These are phyloP conservation scores for Gastrolobium bilobum DNA, from an alignment of 306 rosid species.

Conservation along the genomic window DNA sequence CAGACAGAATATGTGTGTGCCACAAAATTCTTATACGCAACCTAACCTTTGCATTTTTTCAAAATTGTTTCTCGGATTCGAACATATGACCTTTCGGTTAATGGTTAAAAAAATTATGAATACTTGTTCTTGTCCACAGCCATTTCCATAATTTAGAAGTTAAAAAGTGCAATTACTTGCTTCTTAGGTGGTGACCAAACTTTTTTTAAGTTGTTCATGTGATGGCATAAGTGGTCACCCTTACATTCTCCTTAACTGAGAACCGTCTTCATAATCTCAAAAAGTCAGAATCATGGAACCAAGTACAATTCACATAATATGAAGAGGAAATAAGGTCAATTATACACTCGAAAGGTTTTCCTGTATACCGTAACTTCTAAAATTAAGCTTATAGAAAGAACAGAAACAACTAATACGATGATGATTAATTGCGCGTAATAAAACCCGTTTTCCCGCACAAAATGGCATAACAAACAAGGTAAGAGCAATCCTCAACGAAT, in stretches of 20 bases:
- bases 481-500: slow-evolving; percentile 1
- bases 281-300: neutral
- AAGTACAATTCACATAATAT: neutral
- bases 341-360: neutral
- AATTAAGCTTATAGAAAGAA: neutral
- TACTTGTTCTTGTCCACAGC: neutral
- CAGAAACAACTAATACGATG: slow-evolving; percentile 12
- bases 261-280: neutral
- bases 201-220: neutral
- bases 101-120: neutral
- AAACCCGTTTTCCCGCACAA: neutral
- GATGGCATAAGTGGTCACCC: slow-evolving; percentile 6
- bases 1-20: neutral
- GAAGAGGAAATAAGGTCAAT: neutral
- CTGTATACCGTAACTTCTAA: neutral
- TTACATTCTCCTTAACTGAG: neutral
- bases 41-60: too few species aligned
- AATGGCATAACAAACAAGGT: neutral
- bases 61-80: too few species aligned
- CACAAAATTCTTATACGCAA: too few species aligned
- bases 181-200: slow-evolving; percentile 1
- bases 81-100: neutral
- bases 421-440: slow-evolving; percentile 12
- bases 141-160: neutral
- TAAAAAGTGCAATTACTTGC: neutral